These are phyloP conservation scores for Talaromyces sp. DNA, from an alignment of 2,329 filamentous ascomycete genomes.

Conservation along the genomic window DNA sequence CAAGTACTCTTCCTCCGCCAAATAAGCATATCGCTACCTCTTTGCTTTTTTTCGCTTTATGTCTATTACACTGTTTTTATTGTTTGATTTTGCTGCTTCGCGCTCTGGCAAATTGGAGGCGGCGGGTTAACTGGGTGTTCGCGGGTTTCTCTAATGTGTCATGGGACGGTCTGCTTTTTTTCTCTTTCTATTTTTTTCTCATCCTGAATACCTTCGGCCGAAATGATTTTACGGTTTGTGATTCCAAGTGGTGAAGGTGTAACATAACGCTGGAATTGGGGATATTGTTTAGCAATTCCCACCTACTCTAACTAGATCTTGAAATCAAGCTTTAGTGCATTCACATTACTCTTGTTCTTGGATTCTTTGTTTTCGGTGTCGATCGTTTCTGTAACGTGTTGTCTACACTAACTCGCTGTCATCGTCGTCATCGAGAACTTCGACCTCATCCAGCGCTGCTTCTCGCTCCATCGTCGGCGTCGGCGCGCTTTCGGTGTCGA, in stretches of 20 bases:
- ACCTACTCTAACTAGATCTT: slow-evolving; percentile 36
- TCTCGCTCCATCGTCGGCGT: slow-evolving; percentile 60
- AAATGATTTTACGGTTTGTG: slow-evolving; percentile 44
- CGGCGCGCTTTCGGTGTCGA: slow-evolving; percentile 64
- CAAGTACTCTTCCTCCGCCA: slow-evolving; percentile 99
- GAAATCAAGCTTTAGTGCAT: slow-evolving; percentile 38
- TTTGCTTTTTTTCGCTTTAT: slow-evolving; percentile 53
- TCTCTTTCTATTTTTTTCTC: slow-evolving; percentile 27
- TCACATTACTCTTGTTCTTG: slow-evolving; percentile 5
- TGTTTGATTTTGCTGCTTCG: slow-evolving; percentile 40
- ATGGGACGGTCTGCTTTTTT: slow-evolving; percentile 49
- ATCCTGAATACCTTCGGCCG: slow-evolving; percentile 27
- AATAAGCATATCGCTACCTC: slow-evolving; percentile 69
- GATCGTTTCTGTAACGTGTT: background rate
- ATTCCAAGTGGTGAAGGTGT: slow-evolving; percentile 45
- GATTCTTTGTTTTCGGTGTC: background rate
- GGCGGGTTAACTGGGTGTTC: slow-evolving; percentile 47
- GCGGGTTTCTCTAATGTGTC: slow-evolving; percentile 49
- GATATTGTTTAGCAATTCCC: slow-evolving; percentile 30
- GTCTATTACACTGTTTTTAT: slow-evolving; percentile 26
- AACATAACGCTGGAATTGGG: slow-evolving; percentile 46
- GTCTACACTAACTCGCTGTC: slow-evolving; percentile 10
- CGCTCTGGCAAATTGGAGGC: slow-evolving; percentile 43
- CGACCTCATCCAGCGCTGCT: slow-evolving; percentile 83
- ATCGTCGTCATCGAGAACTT: slow-evolving; percentile 67